Conservation (phyloP, 805 yeast genomes). For the Ogataea pini region DNA sequence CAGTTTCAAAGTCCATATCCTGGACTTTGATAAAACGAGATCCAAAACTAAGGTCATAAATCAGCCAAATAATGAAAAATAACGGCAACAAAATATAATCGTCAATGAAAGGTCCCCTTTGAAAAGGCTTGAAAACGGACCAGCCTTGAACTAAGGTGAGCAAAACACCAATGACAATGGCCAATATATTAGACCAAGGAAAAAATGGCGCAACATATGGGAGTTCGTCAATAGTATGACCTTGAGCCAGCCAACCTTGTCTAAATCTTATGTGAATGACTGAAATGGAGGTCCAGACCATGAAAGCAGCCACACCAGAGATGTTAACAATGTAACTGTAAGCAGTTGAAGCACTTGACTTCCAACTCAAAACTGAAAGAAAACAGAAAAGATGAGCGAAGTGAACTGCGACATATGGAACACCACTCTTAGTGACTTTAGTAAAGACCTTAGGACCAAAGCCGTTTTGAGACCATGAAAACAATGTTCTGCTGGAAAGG, state of each 20-base stretch:
- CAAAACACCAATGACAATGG: conserved; percentile 57
- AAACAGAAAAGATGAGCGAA: conserved; percentile 54
- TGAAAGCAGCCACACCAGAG: conserved; percentile 62
- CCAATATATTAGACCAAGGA: conserved; percentile 47
- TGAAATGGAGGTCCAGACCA: conserved; percentile 62
- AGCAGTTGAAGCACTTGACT: conserved; percentile 58
- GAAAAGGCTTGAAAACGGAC: conserved; percentile 58
- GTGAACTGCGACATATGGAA: conserved; percentile 58
- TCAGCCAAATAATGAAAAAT: conserved; percentile 41
- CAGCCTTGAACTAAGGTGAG: conserved; percentile 71
- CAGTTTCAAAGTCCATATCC: conserved; percentile 51
- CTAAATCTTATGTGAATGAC: conserved; percentile 53
- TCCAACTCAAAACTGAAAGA: conserved; percentile 53
- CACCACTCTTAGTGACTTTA: conserved; percentile 53
- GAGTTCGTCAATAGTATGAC: conserved; percentile 20
- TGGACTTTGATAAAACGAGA: conserved; percentile 35
- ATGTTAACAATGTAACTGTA: conserved; percentile 58
- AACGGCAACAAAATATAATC: conserved; percentile 63
- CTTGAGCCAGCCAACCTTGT: conserved; percentile 19
- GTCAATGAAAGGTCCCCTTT: conserved; percentile 54
- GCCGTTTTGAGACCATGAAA: conserved; percentile 59
- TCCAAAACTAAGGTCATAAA: conserved; percentile 20
- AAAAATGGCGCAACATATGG: conserved; percentile 40
- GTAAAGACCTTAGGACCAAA: conserved; percentile 59
- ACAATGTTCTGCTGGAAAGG: conserved; percentile 63